Base-by-base conservation (phyloP, 352 stramenopile genomes). In the Blastocystis sp. region DNA sequence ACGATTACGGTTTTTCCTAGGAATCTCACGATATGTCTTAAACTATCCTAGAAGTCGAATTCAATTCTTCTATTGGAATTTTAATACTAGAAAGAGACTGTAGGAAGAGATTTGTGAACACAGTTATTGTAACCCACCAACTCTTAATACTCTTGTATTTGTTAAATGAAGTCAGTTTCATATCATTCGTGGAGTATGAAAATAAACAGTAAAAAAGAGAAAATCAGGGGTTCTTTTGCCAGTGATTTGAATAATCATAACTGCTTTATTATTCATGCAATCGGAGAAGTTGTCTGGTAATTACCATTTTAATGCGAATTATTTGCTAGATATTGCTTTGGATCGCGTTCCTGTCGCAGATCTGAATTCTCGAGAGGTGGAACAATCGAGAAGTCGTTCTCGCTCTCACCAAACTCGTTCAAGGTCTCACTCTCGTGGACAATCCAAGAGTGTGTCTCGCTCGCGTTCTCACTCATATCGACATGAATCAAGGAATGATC, bases 201-300 rank as follows among this genome's bases (percentile, higher is more conserved):
- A n/a, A n/a, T n/a, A n/a, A n/a, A n/a, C n/a, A n/a, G n/a, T n/a
- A n/a, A n/a, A n/a, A n/a, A n/a, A n/a, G n/a, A n/a, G n/a, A n/a
- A n/a, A n/a, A n/a, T n/a, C n/a, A n/a, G n/a, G n/a, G n/a, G n/a
- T n/a, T n/a, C n/a, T n/a, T n/a, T n/a, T n/a, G n/a, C n/a, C n/a
- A n/a, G n/a, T n/a, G n/a, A n/a, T n/a, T n/a, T n/a, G n/a, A n/a
- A n/a, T n/a, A n/a, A n/a, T n/a, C n/a, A n/a, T n/a, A n/a, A n/a
- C n/a, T n/a, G n/a, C n/a, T n/a, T n/a, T n/a, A n/a, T n/a, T n/a
- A n/a, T n/a, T n/a, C n/a, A 80, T 80, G 69, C 14, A 80, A 35
- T 35, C n/a, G 16, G 42, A 80, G 16, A 59, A 59, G 27, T 35
- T 80, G 35, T 80, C 69, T 24, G 35, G 69, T 80, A 63, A 9